Evolutionary conservation across 129 eudicot species (phyloP).

Genomic region (sunflower (Helianthus annuus)): DNA sequence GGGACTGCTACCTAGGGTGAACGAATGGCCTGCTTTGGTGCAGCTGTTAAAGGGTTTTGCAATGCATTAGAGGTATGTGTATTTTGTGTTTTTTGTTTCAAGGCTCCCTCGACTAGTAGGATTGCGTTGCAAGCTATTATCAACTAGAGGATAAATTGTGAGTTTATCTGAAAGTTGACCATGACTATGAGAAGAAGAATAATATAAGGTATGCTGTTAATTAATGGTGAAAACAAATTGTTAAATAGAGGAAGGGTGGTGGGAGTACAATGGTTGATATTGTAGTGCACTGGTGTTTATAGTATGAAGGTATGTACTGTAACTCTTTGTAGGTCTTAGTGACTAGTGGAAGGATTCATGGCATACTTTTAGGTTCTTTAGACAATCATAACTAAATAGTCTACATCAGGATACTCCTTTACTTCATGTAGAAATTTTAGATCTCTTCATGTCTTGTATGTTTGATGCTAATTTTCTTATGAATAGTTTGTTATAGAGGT

Average conservation of each 20-base stretch:
- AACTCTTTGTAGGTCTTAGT: too few species aligned
- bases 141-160: constrained; percentile 20
- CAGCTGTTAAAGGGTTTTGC: neutral
- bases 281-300: constrained; percentile 42
- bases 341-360: constrained; percentile 14
- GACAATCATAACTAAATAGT: constrained; percentile 17
- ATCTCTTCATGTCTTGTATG: constrained; percentile 18
- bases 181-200: constrained; percentile 29
- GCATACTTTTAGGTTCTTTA: constrained; percentile 8
- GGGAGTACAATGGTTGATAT: constrained; percentile 22
- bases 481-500: constrained; percentile 8
- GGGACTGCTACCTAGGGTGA: too few species aligned
- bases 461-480: constrained; percentile 14
- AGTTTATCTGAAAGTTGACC: constrained; percentile 28
- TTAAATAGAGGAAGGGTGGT: neutral
- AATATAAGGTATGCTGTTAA: constrained; percentile 7
- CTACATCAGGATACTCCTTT: constrained; percentile 19
- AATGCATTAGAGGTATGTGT: neutral
- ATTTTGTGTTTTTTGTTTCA: constrained; percentile 15
- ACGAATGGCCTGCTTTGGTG: too few species aligned
- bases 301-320: too few species aligned
- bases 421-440: constrained; percentile 5
- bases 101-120: constrained; percentile 37
- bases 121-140: constrained; percentile 14
- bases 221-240: neutral